Evolutionary conservation across 2,329 filamentous ascomycete species (phyloP).

Genomic region (Penicillium capsulatum): DNA sequence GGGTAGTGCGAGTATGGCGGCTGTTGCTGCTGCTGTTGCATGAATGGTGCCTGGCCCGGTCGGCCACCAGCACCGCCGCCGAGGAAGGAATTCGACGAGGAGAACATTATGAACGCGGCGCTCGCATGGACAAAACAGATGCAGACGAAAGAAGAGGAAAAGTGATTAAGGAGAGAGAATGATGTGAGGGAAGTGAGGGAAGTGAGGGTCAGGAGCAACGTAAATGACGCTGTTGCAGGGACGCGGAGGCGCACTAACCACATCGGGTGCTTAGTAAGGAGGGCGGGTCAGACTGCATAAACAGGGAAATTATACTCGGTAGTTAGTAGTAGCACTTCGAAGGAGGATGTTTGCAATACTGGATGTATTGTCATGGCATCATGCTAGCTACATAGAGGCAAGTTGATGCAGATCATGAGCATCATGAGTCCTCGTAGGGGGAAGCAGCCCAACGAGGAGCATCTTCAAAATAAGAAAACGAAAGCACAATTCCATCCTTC

Average conservation of each 20-base stretch:
- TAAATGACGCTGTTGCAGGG: conserved; percentile 29
- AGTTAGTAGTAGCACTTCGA: too few species aligned
- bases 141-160: conserved; percentile 15
- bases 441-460: conserved; percentile 3
- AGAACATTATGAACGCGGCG: conserved; percentile 65
- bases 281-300: too few species aligned
- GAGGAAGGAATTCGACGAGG: conserved; percentile 79
- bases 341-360: not conserved
- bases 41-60: conserved; percentile 59
- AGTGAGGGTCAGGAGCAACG: conserved; percentile 26
- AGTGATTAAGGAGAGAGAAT: conserved; percentile 24
- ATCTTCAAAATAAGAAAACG: conserved; percentile 2
- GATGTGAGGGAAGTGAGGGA: conserved; percentile 23
- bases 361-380: conserved; percentile 1
- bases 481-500: conserved; percentile 6
- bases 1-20: conserved; percentile 40
- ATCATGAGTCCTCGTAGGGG: conserved; percentile 8
- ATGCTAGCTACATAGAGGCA: conserved; percentile 3
- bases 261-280: conserved; percentile 20
- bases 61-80: conserved; percentile 73
- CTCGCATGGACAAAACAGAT: conserved; percentile 27
- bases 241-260: conserved; percentile 29
- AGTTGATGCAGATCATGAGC: conserved; percentile 7
- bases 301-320: not conserved
- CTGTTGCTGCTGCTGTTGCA: conserved; percentile 48